A percentile compares a stretch with the other conserved stretches of the same genome.
Evolutionary conservation across 2,329 filamentous ascomycete species (phyloP).

Genomic region (Trichophyton simii): DNA sequence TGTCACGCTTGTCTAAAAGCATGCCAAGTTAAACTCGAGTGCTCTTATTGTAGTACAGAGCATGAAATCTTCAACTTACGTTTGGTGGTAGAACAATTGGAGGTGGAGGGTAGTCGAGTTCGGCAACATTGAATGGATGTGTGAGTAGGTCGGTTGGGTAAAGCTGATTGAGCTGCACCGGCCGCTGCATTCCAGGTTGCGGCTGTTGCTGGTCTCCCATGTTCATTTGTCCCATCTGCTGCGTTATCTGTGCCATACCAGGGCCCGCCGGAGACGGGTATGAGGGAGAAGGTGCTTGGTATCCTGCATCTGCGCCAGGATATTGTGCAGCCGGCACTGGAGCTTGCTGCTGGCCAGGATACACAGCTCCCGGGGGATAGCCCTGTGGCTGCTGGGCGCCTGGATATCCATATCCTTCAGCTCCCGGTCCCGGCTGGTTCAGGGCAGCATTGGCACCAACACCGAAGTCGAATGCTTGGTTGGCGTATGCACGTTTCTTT

Average conservation of each 20-base stretch:
- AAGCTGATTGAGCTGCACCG: conserved; percentile 62
- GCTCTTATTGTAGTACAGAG: background rate
- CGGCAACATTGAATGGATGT: conserved; percentile 86
- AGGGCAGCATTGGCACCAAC: conserved; percentile 67
- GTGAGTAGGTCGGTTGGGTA: conserved; percentile 84
- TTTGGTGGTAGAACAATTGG: conserved; percentile 83
- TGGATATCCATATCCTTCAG: conserved; percentile 52
- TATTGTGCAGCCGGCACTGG: conserved; percentile 21
- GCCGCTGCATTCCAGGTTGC: conserved; percentile 24
- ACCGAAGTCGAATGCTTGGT: conserved; percentile 86
- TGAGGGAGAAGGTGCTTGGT: conserved; percentile 55
- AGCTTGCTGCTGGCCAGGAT: conserved; percentile 31
- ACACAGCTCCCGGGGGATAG: conserved; percentile 32
- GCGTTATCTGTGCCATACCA: conserved; percentile 60
- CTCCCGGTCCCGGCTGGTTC: conserved; percentile 37
- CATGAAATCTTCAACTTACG: conserved; percentile 44
- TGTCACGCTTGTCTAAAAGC: conserved; percentile 65
- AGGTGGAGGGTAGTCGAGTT: conserved; percentile 82
- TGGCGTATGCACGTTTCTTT: conserved; percentile 92
- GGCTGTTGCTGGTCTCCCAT: conserved; percentile 45
- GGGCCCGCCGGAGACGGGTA: conserved; percentile 47
- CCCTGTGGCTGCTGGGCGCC: conserved; percentile 36
- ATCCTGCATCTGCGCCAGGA: conserved; percentile 31
- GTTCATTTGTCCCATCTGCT: conserved; percentile 71
- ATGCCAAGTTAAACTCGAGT: background rate